Conservation (phyloP, 108 stramenopile species). For the Skeletonema marinoi region DNA sequence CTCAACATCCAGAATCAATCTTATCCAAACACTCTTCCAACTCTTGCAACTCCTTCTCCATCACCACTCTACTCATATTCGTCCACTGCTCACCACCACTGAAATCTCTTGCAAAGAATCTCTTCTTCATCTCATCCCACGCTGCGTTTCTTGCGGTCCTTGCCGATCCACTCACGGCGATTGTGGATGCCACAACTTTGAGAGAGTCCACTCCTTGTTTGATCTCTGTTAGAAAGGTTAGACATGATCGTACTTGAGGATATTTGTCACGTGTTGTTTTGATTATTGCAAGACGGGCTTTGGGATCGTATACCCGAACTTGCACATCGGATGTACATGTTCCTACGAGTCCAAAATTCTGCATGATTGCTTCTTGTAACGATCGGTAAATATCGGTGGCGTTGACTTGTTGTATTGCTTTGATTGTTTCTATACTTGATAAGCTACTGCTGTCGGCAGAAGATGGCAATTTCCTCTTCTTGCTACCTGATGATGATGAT, state of each 20-base stretch:
- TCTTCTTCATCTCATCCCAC: slow-evolving; percentile 35
- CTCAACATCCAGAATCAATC: slow-evolving; percentile 34
- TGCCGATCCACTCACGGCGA: slow-evolving; percentile 66
- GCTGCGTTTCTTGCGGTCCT: slow-evolving; percentile 67
- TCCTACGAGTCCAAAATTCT: slow-evolving; percentile 33
- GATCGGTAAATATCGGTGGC: slow-evolving; percentile 34
- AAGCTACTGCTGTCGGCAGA: slow-evolving; percentile 4
- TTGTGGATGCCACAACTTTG: slow-evolving; percentile 54
- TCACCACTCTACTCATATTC: slow-evolving; percentile 8
- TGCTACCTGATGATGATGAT: not conserved
- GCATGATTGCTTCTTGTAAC: slow-evolving; percentile 24
- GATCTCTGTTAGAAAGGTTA: slow-evolving; percentile 51
- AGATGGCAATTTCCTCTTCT: slow-evolving; percentile 27
- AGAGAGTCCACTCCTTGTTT: slow-evolving; percentile 20
- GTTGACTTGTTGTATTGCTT: slow-evolving; percentile 25
- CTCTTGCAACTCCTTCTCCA: slow-evolving; percentile 25
- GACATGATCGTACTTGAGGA: slow-evolving; percentile 46
- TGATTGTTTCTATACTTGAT: not conserved
- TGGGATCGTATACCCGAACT: slow-evolving; percentile 62
- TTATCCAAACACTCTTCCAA: slow-evolving; percentile 28
- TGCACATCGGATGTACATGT: slow-evolving; percentile 22
- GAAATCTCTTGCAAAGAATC: slow-evolving; percentile 17
- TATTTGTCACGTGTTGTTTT: slow-evolving; percentile 59
- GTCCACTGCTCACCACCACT: slow-evolving; percentile 10
- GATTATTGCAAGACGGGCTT: slow-evolving; percentile 52